Conservation (phyloP, 805 yeast species). For the Wickerhamomyces subpelliculosus region DNA sequence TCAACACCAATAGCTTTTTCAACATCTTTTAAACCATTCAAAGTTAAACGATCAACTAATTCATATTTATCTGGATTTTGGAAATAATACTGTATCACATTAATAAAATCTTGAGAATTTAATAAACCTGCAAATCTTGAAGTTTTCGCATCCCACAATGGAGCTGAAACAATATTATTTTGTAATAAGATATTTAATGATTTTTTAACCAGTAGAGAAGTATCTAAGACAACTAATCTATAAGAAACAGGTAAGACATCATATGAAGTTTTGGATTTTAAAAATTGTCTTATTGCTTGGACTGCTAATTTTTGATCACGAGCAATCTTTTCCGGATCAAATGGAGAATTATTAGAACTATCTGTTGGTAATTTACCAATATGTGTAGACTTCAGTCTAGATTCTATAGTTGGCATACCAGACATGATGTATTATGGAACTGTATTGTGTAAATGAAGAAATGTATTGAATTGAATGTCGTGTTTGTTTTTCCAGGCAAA, state of each 20-base stretch:
- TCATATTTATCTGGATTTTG: conserved; percentile 85
- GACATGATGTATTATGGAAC: conserved; percentile 4
- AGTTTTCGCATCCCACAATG: conserved; percentile 88
- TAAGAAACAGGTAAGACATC: conserved; percentile 96
- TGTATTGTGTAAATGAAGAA: too few relatives aligned
- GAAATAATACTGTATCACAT: conserved; percentile 90
- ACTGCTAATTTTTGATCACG: conserved; percentile 58
- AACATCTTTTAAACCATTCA: conserved; percentile 79
- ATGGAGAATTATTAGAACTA: background rate
- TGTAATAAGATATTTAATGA: conserved; percentile 85
- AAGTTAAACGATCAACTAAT: conserved; percentile 75
- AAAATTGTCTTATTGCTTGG: conserved; percentile 73
- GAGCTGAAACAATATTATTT: conserved; percentile 93
- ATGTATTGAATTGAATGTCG: too few relatives aligned
- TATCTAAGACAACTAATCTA: conserved; percentile 87
- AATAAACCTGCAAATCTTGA: conserved; percentile 91
- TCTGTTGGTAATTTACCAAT: conserved; percentile 2
- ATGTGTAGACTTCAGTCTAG: conserved; percentile 19
- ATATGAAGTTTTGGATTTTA: conserved; percentile 87
- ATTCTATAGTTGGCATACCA: conserved; percentile 17
- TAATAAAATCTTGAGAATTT: conserved; percentile 88
- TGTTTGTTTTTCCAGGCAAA: background rate
- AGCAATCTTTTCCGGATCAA: conserved; percentile 6
- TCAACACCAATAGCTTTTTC: conserved; percentile 83
- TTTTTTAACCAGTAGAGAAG: conserved; percentile 82